These are phyloP conservation scores for Candida manassasensis DNA, from an alignment of 805 yeast species.

Conservation along the genomic window DNA sequence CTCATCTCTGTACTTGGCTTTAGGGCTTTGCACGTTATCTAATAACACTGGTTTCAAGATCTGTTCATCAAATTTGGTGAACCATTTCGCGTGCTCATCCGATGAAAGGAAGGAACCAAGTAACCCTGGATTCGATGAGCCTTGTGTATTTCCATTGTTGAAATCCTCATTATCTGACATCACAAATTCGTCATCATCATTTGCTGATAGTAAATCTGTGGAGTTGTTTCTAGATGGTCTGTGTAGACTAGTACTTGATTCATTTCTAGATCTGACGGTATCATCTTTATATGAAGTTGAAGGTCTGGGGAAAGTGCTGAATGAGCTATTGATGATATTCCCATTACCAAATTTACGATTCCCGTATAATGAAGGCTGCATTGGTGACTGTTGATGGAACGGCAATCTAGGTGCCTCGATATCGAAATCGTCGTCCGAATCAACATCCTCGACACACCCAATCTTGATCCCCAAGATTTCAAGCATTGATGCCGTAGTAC, in stretches of 20 bases:
- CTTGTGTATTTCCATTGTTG: conserved; percentile 12
- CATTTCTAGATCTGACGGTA: conserved; percentile 23
- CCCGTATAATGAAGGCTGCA: conserved; percentile 15
- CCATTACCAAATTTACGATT: conserved; percentile 18
- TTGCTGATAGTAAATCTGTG: conserved; percentile 17
- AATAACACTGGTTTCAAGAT: conserved; percentile 87
- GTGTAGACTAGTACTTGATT: conserved; percentile 22
- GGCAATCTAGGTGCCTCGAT: conserved; percentile 63
- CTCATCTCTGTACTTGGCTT: conserved; percentile 10
- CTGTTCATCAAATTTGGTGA: conserved; percentile 87
- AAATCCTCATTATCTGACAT: conserved; percentile 38
- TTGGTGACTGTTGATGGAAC: conserved; percentile 7
- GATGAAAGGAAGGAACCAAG: conserved; percentile 42
- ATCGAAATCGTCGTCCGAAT: conserved; percentile 93
- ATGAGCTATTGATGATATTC: conserved; percentile 7
- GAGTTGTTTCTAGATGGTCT: conserved; percentile 13
- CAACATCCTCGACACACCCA: conserved; percentile 78
- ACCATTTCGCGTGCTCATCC: conserved; percentile 86
- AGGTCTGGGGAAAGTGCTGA: conserved; percentile 3
- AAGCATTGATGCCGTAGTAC: conserved; percentile 97
- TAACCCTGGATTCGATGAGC: conserved; percentile 22
- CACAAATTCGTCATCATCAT: conserved; percentile 18
- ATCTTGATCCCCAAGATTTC: conserved; percentile 90
- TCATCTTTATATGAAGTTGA: conserved; percentile 5
- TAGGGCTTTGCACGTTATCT: conserved; percentile 45